A percentile compares a stretch with the other conserved stretches of the same genome.
These are phyloP conservation scores for Usnea hakonensis DNA, from an alignment of 495 filamentous ascomycete genomes.

Conservation along the genomic window DNA sequence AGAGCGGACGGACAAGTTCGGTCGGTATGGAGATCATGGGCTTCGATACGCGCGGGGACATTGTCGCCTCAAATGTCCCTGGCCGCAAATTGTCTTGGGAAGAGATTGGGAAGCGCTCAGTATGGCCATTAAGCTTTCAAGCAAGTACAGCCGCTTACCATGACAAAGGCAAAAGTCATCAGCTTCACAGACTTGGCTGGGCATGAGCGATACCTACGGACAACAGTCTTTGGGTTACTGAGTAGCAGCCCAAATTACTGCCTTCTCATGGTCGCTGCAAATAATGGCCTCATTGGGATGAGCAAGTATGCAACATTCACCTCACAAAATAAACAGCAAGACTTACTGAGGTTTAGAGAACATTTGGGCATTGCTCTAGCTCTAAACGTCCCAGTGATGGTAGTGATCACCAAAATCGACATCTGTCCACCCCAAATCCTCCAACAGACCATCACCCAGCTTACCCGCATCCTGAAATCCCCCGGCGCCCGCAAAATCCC, in stretches of 20 bases:
- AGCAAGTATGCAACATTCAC: conserved; percentile 49
- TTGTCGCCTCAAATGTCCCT: conserved; percentile 69
- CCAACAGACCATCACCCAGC: conserved; percentile 85
- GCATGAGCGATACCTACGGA: conserved; percentile 90
- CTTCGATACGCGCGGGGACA: conserved; percentile 82
- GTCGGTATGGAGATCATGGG: conserved; percentile 99
- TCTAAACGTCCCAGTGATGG: conserved; percentile 94
- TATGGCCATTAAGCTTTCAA: conserved; percentile 22
- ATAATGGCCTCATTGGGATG: conserved; percentile 97
- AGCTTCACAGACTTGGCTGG: conserved; percentile 93
- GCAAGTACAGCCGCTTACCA: conserved; percentile 11
- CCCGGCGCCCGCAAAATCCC: conserved; percentile 93
- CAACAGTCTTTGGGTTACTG: conserved; percentile 90
- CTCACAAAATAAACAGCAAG: not conserved
- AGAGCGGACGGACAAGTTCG: conserved; percentile 88
- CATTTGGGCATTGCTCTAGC: conserved; percentile 93
- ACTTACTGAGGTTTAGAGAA: conserved; percentile 42
- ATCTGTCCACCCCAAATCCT: conserved; percentile 96
- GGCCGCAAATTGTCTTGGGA: conserved; percentile 93
- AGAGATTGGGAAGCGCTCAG: conserved; percentile 90
- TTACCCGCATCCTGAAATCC: conserved; percentile 85
- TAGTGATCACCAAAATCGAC: conserved; percentile 97
- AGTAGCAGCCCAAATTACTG: conserved; percentile 97
- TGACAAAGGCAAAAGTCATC: conserved; percentile 70
- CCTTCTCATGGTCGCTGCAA: conserved; percentile 95